Evolutionary conservation across 441 rosid species (phyloP).

Genomic region (Populus hybrid): DNA sequence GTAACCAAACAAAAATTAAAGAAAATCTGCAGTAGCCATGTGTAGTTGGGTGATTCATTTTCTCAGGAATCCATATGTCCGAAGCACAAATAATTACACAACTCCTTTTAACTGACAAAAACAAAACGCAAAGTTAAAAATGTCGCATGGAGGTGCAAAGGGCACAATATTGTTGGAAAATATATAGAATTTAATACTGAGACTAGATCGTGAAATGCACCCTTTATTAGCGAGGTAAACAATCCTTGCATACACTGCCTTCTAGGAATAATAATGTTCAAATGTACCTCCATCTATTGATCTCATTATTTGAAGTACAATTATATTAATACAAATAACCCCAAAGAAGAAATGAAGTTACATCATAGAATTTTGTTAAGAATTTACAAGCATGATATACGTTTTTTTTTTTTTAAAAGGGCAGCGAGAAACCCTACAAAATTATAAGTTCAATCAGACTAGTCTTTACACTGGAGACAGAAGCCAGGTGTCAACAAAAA

Average conservation of each 20-base stretch:
- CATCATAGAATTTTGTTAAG: constrained; percentile 6
- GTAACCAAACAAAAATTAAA: neutral
- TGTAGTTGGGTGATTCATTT: neutral
- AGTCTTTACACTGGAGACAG: neutral
- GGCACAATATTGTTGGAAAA: neutral
- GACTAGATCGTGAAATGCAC: neutral
- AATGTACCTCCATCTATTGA: neutral
- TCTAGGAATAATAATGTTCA: neutral
- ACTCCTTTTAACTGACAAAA: no score
- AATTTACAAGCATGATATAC: constrained; percentile 13
- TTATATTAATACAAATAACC: no score
- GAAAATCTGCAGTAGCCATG: neutral
- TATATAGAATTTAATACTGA: no score
- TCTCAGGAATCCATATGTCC: neutral
- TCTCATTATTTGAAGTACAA: neutral
- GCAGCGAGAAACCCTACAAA: neutral
- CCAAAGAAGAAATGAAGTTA: neutral
- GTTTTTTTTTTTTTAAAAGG: neutral
- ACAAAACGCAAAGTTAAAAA: neutral
- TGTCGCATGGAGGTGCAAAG: neutral
- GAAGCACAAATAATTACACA: neutral
- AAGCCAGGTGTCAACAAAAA: constrained; percentile 12
- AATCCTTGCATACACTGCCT: neutral
- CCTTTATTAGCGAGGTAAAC: neutral
- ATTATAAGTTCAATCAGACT: constrained; percentile 2